Conservation (phyloP, 208 protist species). For the Acanthamoeba lugdunensis region DNA sequence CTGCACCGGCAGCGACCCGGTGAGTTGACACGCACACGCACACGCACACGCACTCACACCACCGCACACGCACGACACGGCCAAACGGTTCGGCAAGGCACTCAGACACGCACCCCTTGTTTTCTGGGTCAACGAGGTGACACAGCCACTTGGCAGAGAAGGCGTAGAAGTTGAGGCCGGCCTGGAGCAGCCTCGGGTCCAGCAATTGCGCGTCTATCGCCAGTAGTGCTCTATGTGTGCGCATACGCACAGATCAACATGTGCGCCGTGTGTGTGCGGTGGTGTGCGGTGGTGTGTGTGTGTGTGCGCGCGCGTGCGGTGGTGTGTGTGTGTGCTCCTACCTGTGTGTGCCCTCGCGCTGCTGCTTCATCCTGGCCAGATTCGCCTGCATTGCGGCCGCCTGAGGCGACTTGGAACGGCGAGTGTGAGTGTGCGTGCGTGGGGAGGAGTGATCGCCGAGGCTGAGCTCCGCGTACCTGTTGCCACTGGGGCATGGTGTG, state of each 20-base stretch:
- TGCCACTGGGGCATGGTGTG: slow-evolving; percentile 61
- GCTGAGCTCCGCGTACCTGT: not conserved
- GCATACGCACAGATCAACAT: not conserved
- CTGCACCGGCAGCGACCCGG: not conserved
- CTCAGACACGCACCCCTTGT: slow-evolving; percentile 4
- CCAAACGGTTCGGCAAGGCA: too few relatives aligned
- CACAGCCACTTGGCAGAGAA: slow-evolving; percentile 67
- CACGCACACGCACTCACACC: not conserved
- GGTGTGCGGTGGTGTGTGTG: not conserved
- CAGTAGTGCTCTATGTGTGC: slow-evolving; percentile 13
- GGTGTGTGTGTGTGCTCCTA: not conserved
- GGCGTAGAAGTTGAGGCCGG: slow-evolving; percentile 64
- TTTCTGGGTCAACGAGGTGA: slow-evolving; percentile 39
- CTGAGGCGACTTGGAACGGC: slow-evolving; percentile 31
- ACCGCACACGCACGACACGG: not conserved
- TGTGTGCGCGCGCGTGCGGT: not conserved
- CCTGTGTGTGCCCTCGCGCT: slow-evolving; percentile 5
- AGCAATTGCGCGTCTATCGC: slow-evolving; percentile 60
- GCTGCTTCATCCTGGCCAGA: slow-evolving; percentile 43
- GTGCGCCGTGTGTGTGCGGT: not conserved
- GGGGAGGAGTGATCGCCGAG: not conserved
- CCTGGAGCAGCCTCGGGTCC: slow-evolving; percentile 28
- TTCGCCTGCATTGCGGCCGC: slow-evolving; percentile 31
- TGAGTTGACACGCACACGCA: not conserved
- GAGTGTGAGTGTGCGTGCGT: not conserved